phyloP scores from a whole-genome alignment of 2,329 filamentous ascomycete species.

The Colletotrichum sp. region DNA sequence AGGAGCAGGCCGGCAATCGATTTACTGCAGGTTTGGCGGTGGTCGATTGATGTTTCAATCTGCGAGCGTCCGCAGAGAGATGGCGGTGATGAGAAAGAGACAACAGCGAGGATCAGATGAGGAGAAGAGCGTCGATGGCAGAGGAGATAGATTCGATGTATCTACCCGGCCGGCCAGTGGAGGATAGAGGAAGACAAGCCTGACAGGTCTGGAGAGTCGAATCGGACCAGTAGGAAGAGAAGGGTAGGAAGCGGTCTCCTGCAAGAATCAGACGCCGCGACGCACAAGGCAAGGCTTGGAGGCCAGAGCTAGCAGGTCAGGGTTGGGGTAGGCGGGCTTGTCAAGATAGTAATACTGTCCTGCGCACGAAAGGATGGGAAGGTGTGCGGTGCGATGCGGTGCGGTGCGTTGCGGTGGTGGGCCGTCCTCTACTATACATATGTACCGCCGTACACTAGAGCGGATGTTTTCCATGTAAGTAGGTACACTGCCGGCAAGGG shows the following conservation, averaged over 20 bases:
- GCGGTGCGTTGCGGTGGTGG: constrained; percentile 9
- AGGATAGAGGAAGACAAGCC: background rate
- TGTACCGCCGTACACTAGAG: constrained; percentile 15
- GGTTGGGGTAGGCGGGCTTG: constrained; percentile 20
- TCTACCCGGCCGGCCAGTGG: constrained; percentile 8
- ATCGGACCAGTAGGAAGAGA: constrained; percentile 20
- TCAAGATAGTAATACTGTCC: constrained; percentile 20
- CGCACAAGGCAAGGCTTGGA: constrained; percentile 20
- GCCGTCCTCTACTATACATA: constrained; percentile 17
- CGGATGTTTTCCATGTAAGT: constrained; percentile 8
- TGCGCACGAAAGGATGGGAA: constrained; percentile 7
- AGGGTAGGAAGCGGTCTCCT: constrained; percentile 9
- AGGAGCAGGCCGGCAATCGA: background rate
- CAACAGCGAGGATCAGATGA: background rate
- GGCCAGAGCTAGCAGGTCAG: constrained; percentile 3
- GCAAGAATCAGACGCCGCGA: constrained; percentile 24
- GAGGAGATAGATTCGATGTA: background rate
- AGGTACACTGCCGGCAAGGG: constrained; percentile 20
- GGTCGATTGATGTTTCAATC: background rate
- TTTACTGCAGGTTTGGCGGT: background rate
- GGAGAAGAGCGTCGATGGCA: background rate
- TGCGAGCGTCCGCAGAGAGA: background rate
- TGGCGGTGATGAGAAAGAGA: background rate
- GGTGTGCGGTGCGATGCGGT: background rate
- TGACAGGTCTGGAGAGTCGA: constrained; percentile 3